Percentiles rank a stretch among this genome's conserved stretches.
Conservation (phyloP, 2,329 filamentous ascomycete species). For the Colletotrichum gigasporum region DNA sequence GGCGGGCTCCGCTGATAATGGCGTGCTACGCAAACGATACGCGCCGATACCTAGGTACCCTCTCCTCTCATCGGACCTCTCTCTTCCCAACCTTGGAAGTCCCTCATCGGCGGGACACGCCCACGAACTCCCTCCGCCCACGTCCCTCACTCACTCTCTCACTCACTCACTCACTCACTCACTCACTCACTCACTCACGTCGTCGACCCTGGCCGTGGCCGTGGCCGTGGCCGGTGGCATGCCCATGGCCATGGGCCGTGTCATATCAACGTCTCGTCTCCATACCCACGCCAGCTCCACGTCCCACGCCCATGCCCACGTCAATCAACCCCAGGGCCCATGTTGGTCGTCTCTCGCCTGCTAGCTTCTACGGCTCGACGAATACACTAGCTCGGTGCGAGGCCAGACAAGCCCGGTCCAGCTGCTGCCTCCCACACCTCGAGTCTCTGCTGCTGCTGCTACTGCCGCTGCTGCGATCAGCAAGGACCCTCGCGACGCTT, state of each 20-base stretch:
- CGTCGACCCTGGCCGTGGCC: too few species aligned
- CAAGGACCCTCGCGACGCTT: conserved; percentile 5
- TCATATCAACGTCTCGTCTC: neutral
- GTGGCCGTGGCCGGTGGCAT: neutral
- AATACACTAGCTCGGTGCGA: too few species aligned
- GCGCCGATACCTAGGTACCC: conserved; percentile 13
- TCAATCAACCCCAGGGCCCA: neutral
- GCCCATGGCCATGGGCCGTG: neutral
- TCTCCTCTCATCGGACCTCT: too few species aligned
- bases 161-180: neutral
- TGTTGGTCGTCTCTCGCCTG: neutral
- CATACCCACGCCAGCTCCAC: neutral
- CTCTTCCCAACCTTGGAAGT: too few species aligned
- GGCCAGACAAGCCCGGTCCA: neutral
- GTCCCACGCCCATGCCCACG: neutral
- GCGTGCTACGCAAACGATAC: conserved; percentile 7
- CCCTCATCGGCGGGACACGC: too few species aligned
- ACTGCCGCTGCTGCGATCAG: conserved; percentile 16
- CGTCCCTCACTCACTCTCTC: neutral
- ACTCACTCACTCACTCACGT: neutral
- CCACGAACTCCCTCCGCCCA: too few species aligned
- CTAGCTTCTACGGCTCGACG: too few species aligned
- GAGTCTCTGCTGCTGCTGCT: too few species aligned
- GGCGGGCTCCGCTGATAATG: conserved; percentile 24
- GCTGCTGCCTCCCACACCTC: neutral